Evolutionary conservation across 148 eudicot genomes (phyloP).

Genomic region (Rhododendron molle): DNA sequence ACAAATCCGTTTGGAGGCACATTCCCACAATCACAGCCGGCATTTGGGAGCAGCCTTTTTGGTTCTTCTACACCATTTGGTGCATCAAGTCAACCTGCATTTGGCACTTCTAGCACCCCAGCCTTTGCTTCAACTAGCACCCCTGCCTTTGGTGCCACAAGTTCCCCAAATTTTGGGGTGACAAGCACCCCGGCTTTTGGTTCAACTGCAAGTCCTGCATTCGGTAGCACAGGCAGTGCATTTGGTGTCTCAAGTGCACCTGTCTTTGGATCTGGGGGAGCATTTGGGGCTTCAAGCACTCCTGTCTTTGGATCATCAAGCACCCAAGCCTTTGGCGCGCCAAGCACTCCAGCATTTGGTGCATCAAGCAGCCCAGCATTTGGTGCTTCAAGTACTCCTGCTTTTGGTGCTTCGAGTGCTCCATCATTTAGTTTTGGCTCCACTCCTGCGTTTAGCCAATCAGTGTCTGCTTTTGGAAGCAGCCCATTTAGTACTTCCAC

Average conservation of each 20-base stretch:
- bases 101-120: constrained; percentile 56
- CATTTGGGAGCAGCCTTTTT: constrained; percentile 71
- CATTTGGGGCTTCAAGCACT: constrained; percentile 55
- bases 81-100: constrained; percentile 76
- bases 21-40: constrained; percentile 80
- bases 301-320: constrained; percentile 49
- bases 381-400: constrained; percentile 35
- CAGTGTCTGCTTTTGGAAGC: constrained; percentile 54
- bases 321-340: constrained; percentile 48
- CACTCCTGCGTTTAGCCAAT: constrained; percentile 42
- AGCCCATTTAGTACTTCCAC: constrained; percentile 48
- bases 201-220: constrained; percentile 31
- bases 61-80: constrained; percentile 77
- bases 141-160: constrained; percentile 63
- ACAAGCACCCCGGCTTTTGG: constrained; percentile 40
- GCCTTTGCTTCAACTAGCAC: constrained; percentile 61
- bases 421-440: constrained; percentile 39
- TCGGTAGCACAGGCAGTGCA: constrained; percentile 51
- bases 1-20: constrained; percentile 91
- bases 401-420: constrained; percentile 52
- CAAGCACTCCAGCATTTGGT: constrained; percentile 55
- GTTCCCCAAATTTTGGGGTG: constrained; percentile 36
- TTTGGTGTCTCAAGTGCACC: constrained; percentile 57
- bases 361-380: constrained; percentile 38
- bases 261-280: constrained; percentile 50